Evolutionary conservation across 2,329 filamentous ascomycete genomes (phyloP), one percentile per base, ranked within the genome.

Genomic region (Beauveria australis): DNA sequence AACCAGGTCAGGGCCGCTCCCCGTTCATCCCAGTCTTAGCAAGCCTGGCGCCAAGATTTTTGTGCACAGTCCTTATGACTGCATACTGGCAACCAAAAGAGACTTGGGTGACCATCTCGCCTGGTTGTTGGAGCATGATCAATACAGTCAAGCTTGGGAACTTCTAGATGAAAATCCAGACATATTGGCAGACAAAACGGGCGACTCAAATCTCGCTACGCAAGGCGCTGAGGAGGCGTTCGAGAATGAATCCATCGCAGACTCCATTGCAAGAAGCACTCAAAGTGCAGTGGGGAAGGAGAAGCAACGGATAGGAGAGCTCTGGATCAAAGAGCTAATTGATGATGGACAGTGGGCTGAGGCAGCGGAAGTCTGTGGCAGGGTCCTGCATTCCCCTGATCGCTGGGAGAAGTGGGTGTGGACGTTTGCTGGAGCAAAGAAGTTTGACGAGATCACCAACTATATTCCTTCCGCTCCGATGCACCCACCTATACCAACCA

Each of bases 381-480:
- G 88, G 68, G 92, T 97, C 0, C 79, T 99, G 1, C 86, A 86
- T 48, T 91, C 88, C 1, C 85, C 91, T 1, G 81, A 88, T 53
- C 80, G 88, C 66, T 99, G 94, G 94, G 92, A 97, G 75, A 91
- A 95, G 68, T 97, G 93, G 92, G 89, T 95, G 5, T 95, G 89
- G 85, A 88, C 85, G 0, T 99, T 99, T 74, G 91, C 92, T 8
- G 88, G 91, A 46, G 89, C 89, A 2, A 83, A 90, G 64, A 91
- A 87, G 69, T 91, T 96, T 67, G 91, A 97, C 70, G 92, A 96
- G 67, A 96, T 99, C 63, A 89, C 89, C 5, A 82, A 89, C 41
- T 87, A 89, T 68, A 89, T 99, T 33, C 94, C 94, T 0, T 86
- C 84, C 1, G 82, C 87, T 58, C 84, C 86, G n/a, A 81, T 95